These are phyloP conservation scores for Apiotrichum sp. DNA, from an alignment of 1,284 basidiomycete species.

Conservation along the genomic window DNA sequence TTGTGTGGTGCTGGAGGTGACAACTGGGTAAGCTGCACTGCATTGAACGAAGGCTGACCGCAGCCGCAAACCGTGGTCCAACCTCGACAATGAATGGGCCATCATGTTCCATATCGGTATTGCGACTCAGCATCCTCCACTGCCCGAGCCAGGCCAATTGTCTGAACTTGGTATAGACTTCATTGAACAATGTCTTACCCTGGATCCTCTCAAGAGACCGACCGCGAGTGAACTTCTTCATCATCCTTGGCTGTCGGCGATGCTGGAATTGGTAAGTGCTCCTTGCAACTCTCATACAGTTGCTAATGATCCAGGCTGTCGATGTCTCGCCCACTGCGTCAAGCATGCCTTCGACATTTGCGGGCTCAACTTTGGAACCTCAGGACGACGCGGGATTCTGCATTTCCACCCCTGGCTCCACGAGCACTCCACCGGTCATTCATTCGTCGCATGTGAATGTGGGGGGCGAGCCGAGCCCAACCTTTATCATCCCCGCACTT, in stretches of 20 bases:
- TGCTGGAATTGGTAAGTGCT: constrained; percentile 30
- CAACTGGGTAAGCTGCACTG: constrained; percentile 55
- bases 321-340: constrained; percentile 8
- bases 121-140: constrained; percentile 89
- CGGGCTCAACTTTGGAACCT: not conserved
- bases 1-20: constrained; percentile 93
- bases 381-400: not conserved
- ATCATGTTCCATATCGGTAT: constrained; percentile 99
- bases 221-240: constrained; percentile 77
- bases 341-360: constrained; percentile 8
- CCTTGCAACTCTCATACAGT: too few species aligned
- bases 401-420: not conserved
- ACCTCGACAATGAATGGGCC: constrained; percentile 98
- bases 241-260: constrained; percentile 75
- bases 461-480: not conserved
- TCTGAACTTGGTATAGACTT: constrained; percentile 88
- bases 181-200: constrained; percentile 82
- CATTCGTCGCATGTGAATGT: not conserved
- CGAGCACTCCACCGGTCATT: not conserved
- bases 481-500: not conserved
- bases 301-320: not conserved
- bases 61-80: constrained; percentile 87
- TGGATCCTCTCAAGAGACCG: constrained; percentile 79
- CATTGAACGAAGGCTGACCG: constrained; percentile 14
- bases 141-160: constrained; percentile 86